Conservation (phyloP, 768 basidiomycete genomes). For the Sarcomyxa edulis region DNA sequence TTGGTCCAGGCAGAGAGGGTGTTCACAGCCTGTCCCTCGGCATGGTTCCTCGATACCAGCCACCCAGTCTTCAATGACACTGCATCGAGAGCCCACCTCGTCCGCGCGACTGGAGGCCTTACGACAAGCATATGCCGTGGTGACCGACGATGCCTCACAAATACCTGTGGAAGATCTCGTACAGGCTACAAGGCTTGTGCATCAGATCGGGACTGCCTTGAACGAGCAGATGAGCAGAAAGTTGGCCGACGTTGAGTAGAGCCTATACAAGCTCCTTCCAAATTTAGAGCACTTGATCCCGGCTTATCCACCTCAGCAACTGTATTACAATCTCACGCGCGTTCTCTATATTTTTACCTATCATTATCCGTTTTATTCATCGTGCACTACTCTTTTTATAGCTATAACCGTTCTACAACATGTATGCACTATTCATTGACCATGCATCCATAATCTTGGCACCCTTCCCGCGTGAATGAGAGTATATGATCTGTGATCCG, state of each 20-base stretch:
- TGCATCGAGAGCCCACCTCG: slow-evolving; percentile 32
- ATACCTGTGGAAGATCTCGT: slow-evolving; percentile 43
- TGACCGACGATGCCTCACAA: slow-evolving; percentile 41
- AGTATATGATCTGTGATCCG: slow-evolving; percentile 51
- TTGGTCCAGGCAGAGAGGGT: too few species aligned
- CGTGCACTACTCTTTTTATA: too few species aligned
- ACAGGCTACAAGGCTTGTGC: slow-evolving; percentile 37
- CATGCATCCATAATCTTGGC: slow-evolving; percentile 51
- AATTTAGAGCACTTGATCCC: too few species aligned
- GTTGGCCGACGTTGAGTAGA: too few species aligned
- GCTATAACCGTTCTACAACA: too few species aligned
- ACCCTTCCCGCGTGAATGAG: slow-evolving; percentile 61
- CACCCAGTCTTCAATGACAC: slow-evolving; percentile 10
- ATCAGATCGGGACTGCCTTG: slow-evolving; percentile 39
- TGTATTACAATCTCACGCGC: too few species aligned
- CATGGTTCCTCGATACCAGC: slow-evolving; percentile 6
- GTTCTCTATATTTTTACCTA: too few species aligned
- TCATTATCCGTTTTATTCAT: too few species aligned
- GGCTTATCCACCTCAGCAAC: too few species aligned
- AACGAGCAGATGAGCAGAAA: slow-evolving; percentile 40
- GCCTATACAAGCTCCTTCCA: too few species aligned
- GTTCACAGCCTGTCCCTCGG: too few species aligned
- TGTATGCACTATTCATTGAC: slow-evolving; percentile 23
- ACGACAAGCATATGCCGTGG: slow-evolving; percentile 35
- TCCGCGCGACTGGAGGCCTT: slow-evolving; percentile 39